phyloP scores from a whole-genome alignment of 2,329 filamentous ascomycete genomes.

The Zarea fungicola region DNA sequence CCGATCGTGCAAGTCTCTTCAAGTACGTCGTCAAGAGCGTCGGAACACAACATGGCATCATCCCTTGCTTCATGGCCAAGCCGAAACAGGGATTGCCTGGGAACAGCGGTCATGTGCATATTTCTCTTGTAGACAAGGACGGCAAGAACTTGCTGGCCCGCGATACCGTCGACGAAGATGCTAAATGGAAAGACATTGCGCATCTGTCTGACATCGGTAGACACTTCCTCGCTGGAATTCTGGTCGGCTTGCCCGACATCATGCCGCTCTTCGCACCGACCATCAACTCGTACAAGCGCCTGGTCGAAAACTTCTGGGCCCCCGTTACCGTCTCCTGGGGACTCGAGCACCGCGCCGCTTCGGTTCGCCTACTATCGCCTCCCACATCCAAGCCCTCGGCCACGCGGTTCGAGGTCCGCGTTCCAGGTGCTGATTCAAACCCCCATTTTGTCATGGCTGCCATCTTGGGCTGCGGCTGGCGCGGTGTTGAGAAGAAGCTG shows the following conservation, averaged over 20 bases:
- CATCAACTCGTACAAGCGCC: constrained; percentile 94
- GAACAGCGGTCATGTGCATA: constrained; percentile 93
- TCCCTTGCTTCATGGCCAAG: constrained; percentile 98
- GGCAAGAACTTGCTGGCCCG: constrained; percentile 82
- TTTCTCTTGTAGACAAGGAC: constrained; percentile 76
- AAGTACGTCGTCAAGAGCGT: constrained; percentile 93
- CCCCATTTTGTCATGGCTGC: constrained; percentile 82
- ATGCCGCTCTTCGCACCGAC: constrained; percentile 95
- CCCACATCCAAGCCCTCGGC: constrained; percentile 79
- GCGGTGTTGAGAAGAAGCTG: constrained; percentile 88
- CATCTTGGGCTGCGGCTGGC: constrained; percentile 81
- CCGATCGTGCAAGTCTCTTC: constrained; percentile 86
- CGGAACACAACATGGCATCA: constrained; percentile 81
- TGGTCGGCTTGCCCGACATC: constrained; percentile 84
- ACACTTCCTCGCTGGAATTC: constrained; percentile 85
- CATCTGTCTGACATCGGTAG: constrained; percentile 82
- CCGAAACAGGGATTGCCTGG: constrained; percentile 85
- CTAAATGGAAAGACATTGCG: constrained; percentile 69
- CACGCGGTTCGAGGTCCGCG: constrained; percentile 87
- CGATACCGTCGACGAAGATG: constrained; percentile 62
- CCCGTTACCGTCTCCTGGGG: constrained; percentile 98
- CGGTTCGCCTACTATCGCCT: constrained; percentile 82
- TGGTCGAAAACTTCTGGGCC: constrained; percentile 99
- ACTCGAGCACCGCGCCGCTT: constrained; percentile 88
- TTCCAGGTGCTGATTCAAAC: constrained; percentile 91